These are phyloP conservation scores for Cladosporium colombiae DNA, from an alignment of 2,329 filamentous ascomycete genomes.

Conservation along the genomic window DNA sequence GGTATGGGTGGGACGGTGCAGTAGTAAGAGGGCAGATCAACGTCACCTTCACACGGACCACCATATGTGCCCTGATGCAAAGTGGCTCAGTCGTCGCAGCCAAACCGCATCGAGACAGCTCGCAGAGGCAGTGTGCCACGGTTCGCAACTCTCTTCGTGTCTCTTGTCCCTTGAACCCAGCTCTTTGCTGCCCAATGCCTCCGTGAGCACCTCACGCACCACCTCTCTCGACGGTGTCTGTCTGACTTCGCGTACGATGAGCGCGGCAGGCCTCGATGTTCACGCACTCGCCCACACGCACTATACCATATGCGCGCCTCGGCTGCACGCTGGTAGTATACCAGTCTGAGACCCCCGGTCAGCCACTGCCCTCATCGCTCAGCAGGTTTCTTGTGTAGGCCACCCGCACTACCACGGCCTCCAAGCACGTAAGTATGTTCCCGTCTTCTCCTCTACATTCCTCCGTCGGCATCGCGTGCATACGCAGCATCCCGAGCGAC, in stretches of 20 bases:
- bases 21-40: conserved; percentile 2
- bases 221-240: background rate
- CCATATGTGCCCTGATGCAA: background rate
- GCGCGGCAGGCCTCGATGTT: background rate
- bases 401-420: background rate
- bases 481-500: background rate
- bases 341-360: conserved; percentile 18
- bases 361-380: conserved; percentile 19
- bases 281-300: background rate
- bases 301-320: conserved; percentile 4
- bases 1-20: background rate
- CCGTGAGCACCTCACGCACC: background rate
- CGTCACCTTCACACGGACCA: conserved; percentile 2
- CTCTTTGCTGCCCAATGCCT: conserved; percentile 17
- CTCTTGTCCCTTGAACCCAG: conserved; percentile 13
- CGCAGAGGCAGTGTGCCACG: background rate
- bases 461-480: background rate
- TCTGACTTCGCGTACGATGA: background rate
- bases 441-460: background rate
- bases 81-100: background rate
- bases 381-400: conserved; percentile 16
- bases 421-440: conserved; percentile 10
- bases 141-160: background rate
- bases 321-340: conserved; percentile 4
- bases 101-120: background rate